Evolutionary conservation across 2,329 filamentous ascomycete genomes (phyloP).

Genomic region (Curvularia sp.): DNA sequence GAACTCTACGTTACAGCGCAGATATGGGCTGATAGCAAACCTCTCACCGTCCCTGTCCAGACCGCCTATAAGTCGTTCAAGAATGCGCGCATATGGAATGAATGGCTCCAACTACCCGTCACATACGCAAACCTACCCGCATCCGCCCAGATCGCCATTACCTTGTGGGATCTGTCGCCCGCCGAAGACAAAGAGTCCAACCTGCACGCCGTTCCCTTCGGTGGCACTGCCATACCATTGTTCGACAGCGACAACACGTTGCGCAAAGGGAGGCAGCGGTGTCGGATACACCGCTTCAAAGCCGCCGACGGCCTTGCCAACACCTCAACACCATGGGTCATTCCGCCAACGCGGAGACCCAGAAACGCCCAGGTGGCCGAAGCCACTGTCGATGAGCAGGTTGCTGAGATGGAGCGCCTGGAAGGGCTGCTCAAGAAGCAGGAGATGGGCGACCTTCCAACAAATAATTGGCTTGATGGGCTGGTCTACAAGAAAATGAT

Average conservation of each 20-base stretch:
- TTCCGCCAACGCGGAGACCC: constrained; percentile 62
- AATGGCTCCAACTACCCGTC: constrained; percentile 91
- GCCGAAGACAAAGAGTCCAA: constrained; percentile 72
- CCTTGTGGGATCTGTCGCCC: constrained; percentile 92
- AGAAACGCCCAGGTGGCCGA: constrained; percentile 58
- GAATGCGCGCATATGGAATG: constrained; percentile 79
- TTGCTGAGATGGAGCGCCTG: constrained; percentile 86
- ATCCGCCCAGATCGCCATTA: constrained; percentile 86
- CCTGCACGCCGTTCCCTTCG: constrained; percentile 86
- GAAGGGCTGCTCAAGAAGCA: constrained; percentile 95
- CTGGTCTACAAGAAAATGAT: constrained; percentile 91
- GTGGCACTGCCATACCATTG: constrained; percentile 88
- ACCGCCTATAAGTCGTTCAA: constrained; percentile 94
- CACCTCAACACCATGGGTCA: constrained; percentile 75
- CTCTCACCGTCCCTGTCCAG: constrained; percentile 87
- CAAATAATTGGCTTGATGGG: constrained; percentile 94
- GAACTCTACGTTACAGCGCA: constrained; percentile 94
- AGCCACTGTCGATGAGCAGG: constrained; percentile 64
- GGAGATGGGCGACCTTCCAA: constrained; percentile 94
- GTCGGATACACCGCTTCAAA: constrained; percentile 80
- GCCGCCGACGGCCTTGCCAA: constrained; percentile 84
- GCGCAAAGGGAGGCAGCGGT: constrained; percentile 91
- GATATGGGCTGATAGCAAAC: constrained; percentile 95
- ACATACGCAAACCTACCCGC: constrained; percentile 81
- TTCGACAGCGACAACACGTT: constrained; percentile 93